Evolutionary conservation across 1,284 basidiomycete genomes (phyloP), one percentile per base, ranked within the genome.

Genomic region (Ceratobasidium sp.): DNA sequence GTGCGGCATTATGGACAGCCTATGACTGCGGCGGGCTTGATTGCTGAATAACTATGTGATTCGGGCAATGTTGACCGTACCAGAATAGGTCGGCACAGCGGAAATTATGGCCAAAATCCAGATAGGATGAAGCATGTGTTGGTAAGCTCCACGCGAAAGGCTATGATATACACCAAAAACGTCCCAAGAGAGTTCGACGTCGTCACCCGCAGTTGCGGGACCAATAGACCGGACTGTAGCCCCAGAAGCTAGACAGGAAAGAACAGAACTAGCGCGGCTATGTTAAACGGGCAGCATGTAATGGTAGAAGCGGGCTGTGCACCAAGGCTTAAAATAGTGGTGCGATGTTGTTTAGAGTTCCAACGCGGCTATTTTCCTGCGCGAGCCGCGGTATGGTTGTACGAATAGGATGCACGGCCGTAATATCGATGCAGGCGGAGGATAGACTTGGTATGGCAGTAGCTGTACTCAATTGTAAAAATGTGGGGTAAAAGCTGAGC

Each of bases 21-120:
- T 58, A 33, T 58, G 23, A 58, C 56, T 58, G 56, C 56, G 56
- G 56, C 56, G 56, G 56, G 56, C 23, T 28, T 10, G 28, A 26
- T 33, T 28, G 56, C 28, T 58, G 56, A 58, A 9, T 58, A 58
- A 58, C 23, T 58, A 26, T 26, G 56, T 33, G 10, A 58, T 33
- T 12, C 26, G 20, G 26, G 56, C 23, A 28, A 33, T 58, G 26
- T 12, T 2, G n/a, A n/a, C 1, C 6, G 51, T 20, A n/a, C 20
- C 6, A 53, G 51, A 53, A 53, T 53, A 20, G 51, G 51, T 20
- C 51, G 51, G 51, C 18, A 53, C 51, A 18, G 51, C 51, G 20
- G 20, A 53, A 18, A 53, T 33, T 33, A 33, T 33, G 33, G 4
- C 33, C 4, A 33, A 33, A 33, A 33, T 53, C 20, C 20, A 20